Evolutionary conservation across 495 filamentous ascomycete species (phyloP).

Genomic region (Tuber melanosporum): DNA sequence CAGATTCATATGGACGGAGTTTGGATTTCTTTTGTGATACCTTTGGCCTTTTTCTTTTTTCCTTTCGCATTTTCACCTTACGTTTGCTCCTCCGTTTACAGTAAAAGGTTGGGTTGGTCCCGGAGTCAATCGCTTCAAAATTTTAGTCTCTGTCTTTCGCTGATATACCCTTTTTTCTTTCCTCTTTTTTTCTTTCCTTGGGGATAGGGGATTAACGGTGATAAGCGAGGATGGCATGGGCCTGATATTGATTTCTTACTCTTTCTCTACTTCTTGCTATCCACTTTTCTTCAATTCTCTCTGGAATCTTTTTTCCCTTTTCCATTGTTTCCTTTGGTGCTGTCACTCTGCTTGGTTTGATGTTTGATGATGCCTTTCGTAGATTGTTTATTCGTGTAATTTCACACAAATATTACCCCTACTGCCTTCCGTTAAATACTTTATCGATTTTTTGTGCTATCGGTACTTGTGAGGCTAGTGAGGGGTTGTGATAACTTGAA

Average conservation of each 20-base stretch:
- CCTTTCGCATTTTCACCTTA: not conserved
- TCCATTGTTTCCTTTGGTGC: not conserved
- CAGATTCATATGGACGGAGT: conserved; percentile 30
- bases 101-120: conserved; percentile 31
- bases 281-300: conserved; percentile 8
- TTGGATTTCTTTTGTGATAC: conserved; percentile 13
- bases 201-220: not conserved
- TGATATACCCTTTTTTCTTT: conserved; percentile 7
- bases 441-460: not conserved
- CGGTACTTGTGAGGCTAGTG: not conserved
- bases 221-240: not conserved
- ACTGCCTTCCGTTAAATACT: not conserved
- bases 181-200: not conserved
- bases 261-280: not conserved
- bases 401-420: not conserved
- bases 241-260: not conserved
- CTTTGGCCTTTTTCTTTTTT: conserved; percentile 12
- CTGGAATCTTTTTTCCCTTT: not conserved
- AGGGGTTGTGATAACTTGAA: not conserved
- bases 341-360: not conserved
- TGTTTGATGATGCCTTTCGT: conserved; percentile 4
- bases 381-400: not conserved
- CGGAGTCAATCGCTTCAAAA: conserved; percentile 36
- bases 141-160: not conserved
- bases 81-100: conserved; percentile 12